Evolutionary conservation across 2,329 filamentous ascomycete species (phyloP).

Genomic region (Apiospora arundinis): DNA sequence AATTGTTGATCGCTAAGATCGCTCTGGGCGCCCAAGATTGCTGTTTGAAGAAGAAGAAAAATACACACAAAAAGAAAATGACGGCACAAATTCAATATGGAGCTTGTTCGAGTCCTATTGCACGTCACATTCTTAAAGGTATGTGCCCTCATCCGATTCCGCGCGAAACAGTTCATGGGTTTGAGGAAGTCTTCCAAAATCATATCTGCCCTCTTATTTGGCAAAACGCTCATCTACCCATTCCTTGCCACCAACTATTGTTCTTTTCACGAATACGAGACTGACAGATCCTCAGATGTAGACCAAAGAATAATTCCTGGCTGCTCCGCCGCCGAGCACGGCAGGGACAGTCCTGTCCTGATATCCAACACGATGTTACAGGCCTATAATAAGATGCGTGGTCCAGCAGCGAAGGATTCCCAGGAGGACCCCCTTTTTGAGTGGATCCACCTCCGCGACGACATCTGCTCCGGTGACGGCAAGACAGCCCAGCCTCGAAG

Average conservation of each 20-base stretch:
- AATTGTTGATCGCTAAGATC: not conserved
- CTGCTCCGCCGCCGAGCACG: constrained; percentile 28
- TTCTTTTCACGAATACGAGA: not conserved
- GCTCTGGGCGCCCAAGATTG: not conserved
- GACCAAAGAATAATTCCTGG: constrained; percentile 27
- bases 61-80: not conserved
- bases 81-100: not conserved
- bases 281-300: not conserved
- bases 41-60: not conserved
- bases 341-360: constrained; percentile 20
- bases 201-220: too few relatives aligned
- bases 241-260: too few relatives aligned
- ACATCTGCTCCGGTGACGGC: constrained; percentile 21
- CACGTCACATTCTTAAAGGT: constrained; percentile 19
- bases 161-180: not conserved
- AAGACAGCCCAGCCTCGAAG: constrained; percentile 10
- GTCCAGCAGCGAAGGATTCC: constrained; percentile 28
- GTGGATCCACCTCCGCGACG: constrained; percentile 31
- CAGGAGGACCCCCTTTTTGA: constrained; percentile 34
- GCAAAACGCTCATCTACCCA: not conserved
- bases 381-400: constrained; percentile 37
- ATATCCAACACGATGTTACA: constrained; percentile 36
- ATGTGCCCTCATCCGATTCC: not conserved
- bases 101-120: constrained; percentile 16
- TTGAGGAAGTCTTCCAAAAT: not conserved